These are phyloP conservation scores for Kalmanozyma brasiliensis DNA, from an alignment of 1,284 basidiomycete genomes.

Conservation along the genomic window DNA sequence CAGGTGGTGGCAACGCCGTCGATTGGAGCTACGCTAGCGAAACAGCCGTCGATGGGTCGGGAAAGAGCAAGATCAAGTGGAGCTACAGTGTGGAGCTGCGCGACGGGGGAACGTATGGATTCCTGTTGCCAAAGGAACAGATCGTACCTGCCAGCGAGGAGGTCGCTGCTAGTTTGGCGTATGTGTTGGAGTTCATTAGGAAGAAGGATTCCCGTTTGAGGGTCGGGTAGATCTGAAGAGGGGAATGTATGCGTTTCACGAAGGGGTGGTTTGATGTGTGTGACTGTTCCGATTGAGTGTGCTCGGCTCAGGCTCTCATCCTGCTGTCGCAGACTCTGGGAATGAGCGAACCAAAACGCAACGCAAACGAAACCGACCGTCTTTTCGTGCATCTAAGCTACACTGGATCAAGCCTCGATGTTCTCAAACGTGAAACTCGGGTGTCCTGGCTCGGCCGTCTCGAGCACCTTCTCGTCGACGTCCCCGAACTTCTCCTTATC, in stretches of 20 bases:
- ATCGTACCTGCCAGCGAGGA: conserved; percentile 76
- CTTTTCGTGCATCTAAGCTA: background rate
- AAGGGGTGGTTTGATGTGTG: background rate
- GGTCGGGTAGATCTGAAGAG: too few species aligned
- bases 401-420: conserved; percentile 10
- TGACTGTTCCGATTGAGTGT: too few species aligned
- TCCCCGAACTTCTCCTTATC: conserved; percentile 73
- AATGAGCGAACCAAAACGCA: too few species aligned
- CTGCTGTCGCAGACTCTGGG: too few species aligned
- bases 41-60: conserved; percentile 78
- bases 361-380: too few species aligned
- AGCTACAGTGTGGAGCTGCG: conserved; percentile 81
- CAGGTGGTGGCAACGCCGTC: conserved; percentile 70
- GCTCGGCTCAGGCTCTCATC: too few species aligned
- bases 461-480: conserved; percentile 78
- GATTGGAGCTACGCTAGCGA: conserved; percentile 74
- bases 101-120: conserved; percentile 83
- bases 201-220: conserved; percentile 23
- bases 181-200: conserved; percentile 45
- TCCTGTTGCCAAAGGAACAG: conserved; percentile 77
- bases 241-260: background rate
- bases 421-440: conserved; percentile 41
- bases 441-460: conserved; percentile 83
- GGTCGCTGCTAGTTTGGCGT: conserved; percentile 14
- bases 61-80: conserved; percentile 73